Base-by-base conservation (phyloP, 805 yeast species). In the Candida endomychidarum region DNA sequence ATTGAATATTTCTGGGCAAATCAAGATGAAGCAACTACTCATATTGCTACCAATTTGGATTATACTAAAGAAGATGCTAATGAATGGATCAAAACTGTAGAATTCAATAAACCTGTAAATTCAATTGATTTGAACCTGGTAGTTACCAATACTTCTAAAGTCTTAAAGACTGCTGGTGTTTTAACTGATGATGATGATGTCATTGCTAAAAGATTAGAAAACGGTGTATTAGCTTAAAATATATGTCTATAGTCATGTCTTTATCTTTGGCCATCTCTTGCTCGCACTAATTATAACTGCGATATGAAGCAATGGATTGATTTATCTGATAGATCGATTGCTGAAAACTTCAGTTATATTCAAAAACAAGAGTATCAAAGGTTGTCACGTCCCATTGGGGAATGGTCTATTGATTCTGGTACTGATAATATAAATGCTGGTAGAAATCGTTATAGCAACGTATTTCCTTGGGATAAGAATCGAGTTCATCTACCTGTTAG, bases 21-120 rank as follows among this genome's bases (percentile, higher is more conserved):
- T 55, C 64, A 66, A 16, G 83, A 81, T 1, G 88, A 83, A 56
- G 83, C 90, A 0, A 70, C 83, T 6, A 67, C 72, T 30, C 80
- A 75, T 56, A 89, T 90, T 41, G 66, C 77, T 19, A 63, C 70
- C 2, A 77, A 85, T 49, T 70, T 90, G 47, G 96, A 86, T 60
- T 89, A 89, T 64, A 62, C 86, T 0, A 71, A 72, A 38, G 85
- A 74, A 34, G 96, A 89, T 59, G 95, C 96, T 7, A 61, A 68
- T 17, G 83, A 77, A 45, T 89, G 97, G 97, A 67, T 83, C 45
- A 73, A 81, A 49, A 85, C 95, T 0, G 96, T 89, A 6, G 53
- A 68, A 47, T 89, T 88, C 61, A 61, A 71, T 26, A 66, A 72
- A 31, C 78, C 72, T 0, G 36, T 38, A 20, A 47, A 34, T 9